Base-by-base conservation (phyloP, 2,329 filamentous ascomycete species). In the Dactylonectria estremocensis region DNA sequence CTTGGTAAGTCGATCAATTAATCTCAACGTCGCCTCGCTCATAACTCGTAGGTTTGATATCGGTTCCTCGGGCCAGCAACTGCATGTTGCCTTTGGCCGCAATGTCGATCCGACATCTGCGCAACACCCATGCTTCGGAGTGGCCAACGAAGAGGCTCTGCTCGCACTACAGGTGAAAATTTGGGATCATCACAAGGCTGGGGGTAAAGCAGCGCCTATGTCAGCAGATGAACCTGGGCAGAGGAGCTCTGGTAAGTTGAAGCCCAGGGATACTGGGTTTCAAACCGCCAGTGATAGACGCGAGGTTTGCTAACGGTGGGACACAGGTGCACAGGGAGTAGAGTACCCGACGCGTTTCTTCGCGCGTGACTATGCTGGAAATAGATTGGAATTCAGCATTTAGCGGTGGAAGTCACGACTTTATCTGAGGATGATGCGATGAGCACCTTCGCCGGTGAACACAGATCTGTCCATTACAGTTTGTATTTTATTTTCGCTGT, bases 331-430 rank as follows among this genome's bases (percentile, higher is more conserved):
- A 13, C 35, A 62, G 20, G 59, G 59, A 22, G 50, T 54, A 31
- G 59, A 62, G 40, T 62, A 62, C 50, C 59, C 59, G 13, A 13
- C 33, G 24, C 59, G 59, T n/a, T 62, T 62, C 37, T 62, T 62
- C 14, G 59, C 59, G 20, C 59, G 59, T 10, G 59, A 62, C 40
- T 62, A 62, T 55, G 59, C 59, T 14, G 59, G 59, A 3, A 55
- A 62, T 33, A 20, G 59, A 20, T 24, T 62, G 24, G 59, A 62
- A 40, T 40, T 60, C 46, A 62, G 49, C 10, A 5, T 56, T n/a
- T 9, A 60, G 31, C 2, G 69, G 16, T 28, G 24, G 24, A 5
- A 28, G 4, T 5, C 4, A 7, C 24, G 4, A 28, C 24, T 7
- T 28, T 5, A 28, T 28, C 24, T 28, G 24, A 28, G 24, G 4